Conservation (phyloP, 2,329 filamentous ascomycete genomes). For the Verticillium tricorpus region DNA sequence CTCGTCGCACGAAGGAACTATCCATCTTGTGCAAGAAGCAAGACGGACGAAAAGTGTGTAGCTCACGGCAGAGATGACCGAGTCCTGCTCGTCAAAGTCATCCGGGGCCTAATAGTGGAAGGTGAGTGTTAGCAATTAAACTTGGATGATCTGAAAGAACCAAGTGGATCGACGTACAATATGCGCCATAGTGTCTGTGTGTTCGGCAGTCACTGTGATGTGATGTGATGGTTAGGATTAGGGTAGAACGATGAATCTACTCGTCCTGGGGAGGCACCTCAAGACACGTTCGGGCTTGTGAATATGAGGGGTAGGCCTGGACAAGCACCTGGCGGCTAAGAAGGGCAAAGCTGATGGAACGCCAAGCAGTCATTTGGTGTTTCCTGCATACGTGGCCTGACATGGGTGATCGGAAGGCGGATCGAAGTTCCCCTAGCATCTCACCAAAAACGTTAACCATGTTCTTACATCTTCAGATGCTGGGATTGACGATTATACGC, state of each 20-base stretch:
- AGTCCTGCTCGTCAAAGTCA: neutral
- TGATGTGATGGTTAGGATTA: too few relatives aligned
- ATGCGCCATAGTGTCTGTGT: neutral
- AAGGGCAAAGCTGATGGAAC: neutral
- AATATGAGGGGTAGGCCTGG: neutral
- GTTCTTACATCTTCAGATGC: too few relatives aligned
- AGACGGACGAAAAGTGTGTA: neutral
- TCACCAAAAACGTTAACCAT: too few relatives aligned
- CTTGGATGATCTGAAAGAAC: neutral
- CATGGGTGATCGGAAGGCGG: neutral
- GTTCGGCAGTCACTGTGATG: too few relatives aligned
- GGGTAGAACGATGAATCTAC: too few relatives aligned
- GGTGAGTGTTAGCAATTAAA: neutral
- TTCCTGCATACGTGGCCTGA: neutral
- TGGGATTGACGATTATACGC: too few relatives aligned
- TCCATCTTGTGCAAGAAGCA: too few relatives aligned
- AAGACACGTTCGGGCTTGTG: too few relatives aligned
- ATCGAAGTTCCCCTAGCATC: too few relatives aligned
- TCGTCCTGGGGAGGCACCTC: too few relatives aligned
- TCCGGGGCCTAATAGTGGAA: neutral
- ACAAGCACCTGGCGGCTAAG: neutral
- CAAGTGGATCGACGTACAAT: neutral
- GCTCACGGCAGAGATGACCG: neutral
- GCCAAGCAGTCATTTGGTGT: neutral
- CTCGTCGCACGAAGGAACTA: neutral